Conservation (phyloP, 2,329 filamentous ascomycete genomes). For the Ophiosphaerella narmari region DNA sequence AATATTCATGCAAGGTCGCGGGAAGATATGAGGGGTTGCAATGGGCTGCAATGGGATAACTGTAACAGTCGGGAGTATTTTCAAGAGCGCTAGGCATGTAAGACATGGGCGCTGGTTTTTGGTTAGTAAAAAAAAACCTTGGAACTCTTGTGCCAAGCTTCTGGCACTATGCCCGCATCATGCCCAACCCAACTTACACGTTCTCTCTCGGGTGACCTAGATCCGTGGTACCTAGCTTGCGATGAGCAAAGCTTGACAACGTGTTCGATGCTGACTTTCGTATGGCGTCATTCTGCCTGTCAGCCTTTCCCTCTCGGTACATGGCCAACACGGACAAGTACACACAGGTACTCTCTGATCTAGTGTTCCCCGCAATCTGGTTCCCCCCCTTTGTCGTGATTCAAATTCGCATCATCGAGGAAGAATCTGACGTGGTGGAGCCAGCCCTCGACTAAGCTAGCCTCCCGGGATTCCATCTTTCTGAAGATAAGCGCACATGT, state of each 20-base stretch:
- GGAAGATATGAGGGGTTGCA: no score
- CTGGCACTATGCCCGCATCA: conserved; percentile 7
- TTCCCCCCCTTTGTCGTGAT: conserved; percentile 13
- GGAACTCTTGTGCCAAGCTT: conserved; percentile 25
- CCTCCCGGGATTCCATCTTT: conserved; percentile 13
- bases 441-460: conserved; percentile 13
- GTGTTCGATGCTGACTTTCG: conserved; percentile 7
- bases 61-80: not conserved
- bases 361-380: conserved; percentile 28
- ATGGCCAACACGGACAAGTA: not conserved
- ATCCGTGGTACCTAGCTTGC: not conserved
- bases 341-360: conserved; percentile 14
- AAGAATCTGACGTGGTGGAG: conserved; percentile 24
- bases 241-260: conserved; percentile 3
- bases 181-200: conserved; percentile 2
- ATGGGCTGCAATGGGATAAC: conserved; percentile 1
- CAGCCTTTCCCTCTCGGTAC: conserved; percentile 3
- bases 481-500: conserved; percentile 13
- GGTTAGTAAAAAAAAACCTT: conserved; percentile 25
- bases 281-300: conserved; percentile 8
- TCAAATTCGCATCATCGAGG: conserved; percentile 12
- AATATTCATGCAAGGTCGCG: no score
- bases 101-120: conserved; percentile 20
- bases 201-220: conserved; percentile 3
- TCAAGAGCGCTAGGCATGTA: conserved; percentile 12